Evolutionary conservation across 495 filamentous ascomycete genomes (phyloP), one percentile per base, ranked within the genome.

Genomic region (Lasiosphaeriaceae sp.): DNA sequence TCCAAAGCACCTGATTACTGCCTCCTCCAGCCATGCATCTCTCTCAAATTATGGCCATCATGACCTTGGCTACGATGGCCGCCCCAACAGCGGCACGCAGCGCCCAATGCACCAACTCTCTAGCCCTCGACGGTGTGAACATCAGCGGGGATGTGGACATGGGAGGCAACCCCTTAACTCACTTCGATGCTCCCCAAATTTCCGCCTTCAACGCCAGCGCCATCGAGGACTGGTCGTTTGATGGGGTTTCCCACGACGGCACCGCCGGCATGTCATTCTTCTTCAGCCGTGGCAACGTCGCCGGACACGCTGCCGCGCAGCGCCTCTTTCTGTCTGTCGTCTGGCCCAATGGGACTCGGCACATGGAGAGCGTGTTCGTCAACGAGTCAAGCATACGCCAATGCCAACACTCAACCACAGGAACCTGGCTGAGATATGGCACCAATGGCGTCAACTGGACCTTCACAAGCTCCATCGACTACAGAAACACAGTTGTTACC

Each of bases 111-210:
- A 48, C 21, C 46, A 26, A 48, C 46, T 48, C 19, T 20, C 20
- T 24, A n/a, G 46, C 46, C 46, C 19, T 22, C 2, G 46, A 48
- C 21, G 50, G 50, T n/a, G 35, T 24, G 2, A 21, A 20, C 34
- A 39, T 43, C 34, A 24, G 75, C 21, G 34, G 50, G 22, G 20
- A 78, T 49, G 48, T 68, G 16, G 29, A 24, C 4, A 53, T 53
- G 50, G 23, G 20, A 7, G 20, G 23, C 50, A 16, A 53, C 21
- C 50, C 50, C 35, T 35, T 41, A 12, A 43, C 19, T 9, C n/a
- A 53, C 37, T 53, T 53, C 20, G 50, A 53, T 24, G 35, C n/a
- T 44, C 31, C 50, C 35, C n/a, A 21, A 17, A 39, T 41, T 21
- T n/a, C 31, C 11, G 50, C 3, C 23, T 53, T 43, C 50, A 53